Evolutionary conservation across 768 basidiomycete genomes (phyloP), one percentile per base, ranked within the genome.

Genomic region (Vishniacozyma victoriae): DNA sequence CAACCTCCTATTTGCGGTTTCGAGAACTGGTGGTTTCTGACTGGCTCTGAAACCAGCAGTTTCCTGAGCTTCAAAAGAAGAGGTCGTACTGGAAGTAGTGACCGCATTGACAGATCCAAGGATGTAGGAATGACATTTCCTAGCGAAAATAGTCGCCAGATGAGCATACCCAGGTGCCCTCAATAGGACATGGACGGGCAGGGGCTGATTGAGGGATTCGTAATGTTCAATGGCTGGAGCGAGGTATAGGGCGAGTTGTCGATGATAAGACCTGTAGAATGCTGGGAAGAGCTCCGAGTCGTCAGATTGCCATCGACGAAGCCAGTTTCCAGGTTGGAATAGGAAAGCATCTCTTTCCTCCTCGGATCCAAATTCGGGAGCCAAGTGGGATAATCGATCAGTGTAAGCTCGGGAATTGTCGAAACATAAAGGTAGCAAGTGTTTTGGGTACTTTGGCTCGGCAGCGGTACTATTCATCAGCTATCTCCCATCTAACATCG

Each of bases 251-350:
- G 74, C 72, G 9, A 76, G 65, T 39, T 74, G 73, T n/a, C 71
- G 64, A 49, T 76, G 74, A 46, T 76, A 76, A 0, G 75, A 73
- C 41, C 75, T 69, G 54, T 74, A 75, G 64, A 76, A 76, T 1
- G 75, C 69, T 27, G 74, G 74, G 48, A 75, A 75, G 7, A 76
- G 66, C 54, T 76, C 76, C 0, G 75, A 75, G 48, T 76, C 76
- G 48, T 75, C 74, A 3, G 75, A 75, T 35, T 74, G 74, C 75
- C 75, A 76, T 20, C 76, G 64, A 15, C 75, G 67, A 4, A 76
- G 65, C 75, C 74, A 74, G 50, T 71, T 71, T 7, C 67, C 69
- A 15, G 62, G 62, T 35, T 59, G 61, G 52, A 75, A 73, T 9
- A 73, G 59, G 57, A 70, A 72, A 1, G 69, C 63, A 12, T 62